Evolutionary conservation across 306 rosid species (phyloP).

Genomic region (Lagenaria siceraria): DNA sequence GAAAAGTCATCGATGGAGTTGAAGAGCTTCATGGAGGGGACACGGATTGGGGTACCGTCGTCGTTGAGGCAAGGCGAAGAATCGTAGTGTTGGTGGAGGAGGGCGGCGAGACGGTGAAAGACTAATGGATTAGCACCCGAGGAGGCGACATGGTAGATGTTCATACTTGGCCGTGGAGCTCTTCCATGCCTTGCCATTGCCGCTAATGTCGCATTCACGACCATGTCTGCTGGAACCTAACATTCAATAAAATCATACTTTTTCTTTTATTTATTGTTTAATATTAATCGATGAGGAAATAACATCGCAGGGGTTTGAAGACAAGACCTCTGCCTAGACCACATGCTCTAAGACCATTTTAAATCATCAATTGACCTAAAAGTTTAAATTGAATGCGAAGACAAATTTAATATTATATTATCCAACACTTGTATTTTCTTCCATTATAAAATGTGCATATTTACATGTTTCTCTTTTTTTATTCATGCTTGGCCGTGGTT

Average conservation of each 20-base stretch:
- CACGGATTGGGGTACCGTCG: slow-evolving; percentile 65
- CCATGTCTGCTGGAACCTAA: slow-evolving; percentile 96
- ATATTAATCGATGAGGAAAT: no score
- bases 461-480: no score
- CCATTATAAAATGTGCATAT: no score
- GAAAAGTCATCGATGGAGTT: slow-evolving; percentile 75
- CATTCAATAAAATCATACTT: not conserved
- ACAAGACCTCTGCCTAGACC: no score
- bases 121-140: slow-evolving; percentile 70
- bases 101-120: slow-evolving; percentile 42
- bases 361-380: no score
- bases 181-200: slow-evolving; percentile 81
- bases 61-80: slow-evolving; percentile 61
- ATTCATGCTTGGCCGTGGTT: no score
- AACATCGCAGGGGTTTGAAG: no score
- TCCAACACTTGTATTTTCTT: no score
- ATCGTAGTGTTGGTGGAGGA: slow-evolving; percentile 57
- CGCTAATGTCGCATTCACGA: slow-evolving; percentile 79
- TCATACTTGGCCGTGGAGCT: slow-evolving; percentile 44
- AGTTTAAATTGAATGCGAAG: no score
- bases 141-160: slow-evolving; percentile 80
- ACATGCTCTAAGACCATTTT: no score
- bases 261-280: no score
- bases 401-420: no score
- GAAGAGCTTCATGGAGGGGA: slow-evolving; percentile 71